These are phyloP conservation scores for Kodamaea fukazawae DNA, from an alignment of 805 yeast genomes.

Conservation along the genomic window DNA sequence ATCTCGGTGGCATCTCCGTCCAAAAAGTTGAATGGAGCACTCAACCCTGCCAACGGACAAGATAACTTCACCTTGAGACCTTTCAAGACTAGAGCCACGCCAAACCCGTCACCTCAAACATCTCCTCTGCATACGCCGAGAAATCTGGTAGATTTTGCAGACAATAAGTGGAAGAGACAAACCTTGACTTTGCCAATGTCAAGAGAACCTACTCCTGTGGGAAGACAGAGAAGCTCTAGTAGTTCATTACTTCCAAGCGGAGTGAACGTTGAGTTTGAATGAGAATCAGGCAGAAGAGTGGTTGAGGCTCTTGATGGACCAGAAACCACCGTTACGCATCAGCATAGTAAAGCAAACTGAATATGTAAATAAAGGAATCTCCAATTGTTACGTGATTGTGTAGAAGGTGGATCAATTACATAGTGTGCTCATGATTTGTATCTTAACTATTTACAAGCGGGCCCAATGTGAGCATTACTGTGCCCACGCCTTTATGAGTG, in stretches of 20 bases:
- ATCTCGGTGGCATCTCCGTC: slow-evolving; percentile 4
- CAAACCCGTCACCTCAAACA: slow-evolving; percentile 36
- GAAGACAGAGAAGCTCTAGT: slow-evolving; percentile 19
- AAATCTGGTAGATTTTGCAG: slow-evolving; percentile 12
- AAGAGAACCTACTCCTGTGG: slow-evolving; percentile 1
- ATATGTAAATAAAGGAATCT: no score
- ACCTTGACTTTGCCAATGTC: slow-evolving; percentile 5
- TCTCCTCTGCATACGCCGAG: slow-evolving; percentile 34
- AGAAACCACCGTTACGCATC: no score
- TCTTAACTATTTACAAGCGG: no score
- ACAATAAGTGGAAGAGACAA: slow-evolving; percentile 8
- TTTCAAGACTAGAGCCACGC: slow-evolving; percentile 40
- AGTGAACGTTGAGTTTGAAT: slow-evolving; percentile 29
- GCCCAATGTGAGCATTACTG: no score
- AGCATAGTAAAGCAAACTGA: no score
- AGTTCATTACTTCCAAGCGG: slow-evolving; percentile 22
- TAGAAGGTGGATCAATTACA: no score
- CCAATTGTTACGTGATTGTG: no score
- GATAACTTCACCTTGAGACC: slow-evolving; percentile 41
- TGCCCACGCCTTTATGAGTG: no score
- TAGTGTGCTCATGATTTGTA: no score
- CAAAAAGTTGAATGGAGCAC: neutral
- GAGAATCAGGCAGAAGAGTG: no score
- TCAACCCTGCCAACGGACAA: slow-evolving; percentile 5
- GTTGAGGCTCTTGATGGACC: no score